Base-by-base conservation (phyloP, 768 basidiomycete species). In the Psilocybe subaeruginosa region DNA sequence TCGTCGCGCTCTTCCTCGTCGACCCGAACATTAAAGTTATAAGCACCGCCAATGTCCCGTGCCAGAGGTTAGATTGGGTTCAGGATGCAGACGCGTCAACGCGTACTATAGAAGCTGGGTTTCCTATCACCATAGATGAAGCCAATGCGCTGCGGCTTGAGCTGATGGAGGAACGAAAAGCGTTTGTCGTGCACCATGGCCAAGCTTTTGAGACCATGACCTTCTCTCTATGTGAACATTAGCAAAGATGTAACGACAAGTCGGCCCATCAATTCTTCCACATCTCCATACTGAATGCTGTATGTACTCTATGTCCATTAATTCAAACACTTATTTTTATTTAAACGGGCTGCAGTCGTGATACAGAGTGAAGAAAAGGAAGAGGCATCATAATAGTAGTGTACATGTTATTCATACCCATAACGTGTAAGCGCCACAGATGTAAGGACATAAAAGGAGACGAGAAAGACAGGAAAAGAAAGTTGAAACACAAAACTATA, bases 1-100 rank as follows among this genome's bases (percentile, higher is more conserved):
- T 82, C 45, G 64, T 82, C 8, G 76, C 76, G 3, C 72, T 82
- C 17, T 80, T 78, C 69, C 74, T 81, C 17, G 73, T 80, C 46
- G 77, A 80, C 57, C 76, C 74, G 2, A 67, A 72, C 30, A 59
- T 72, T 29, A 67, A 62, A 35, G 64, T 76, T 16, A 66, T 71
- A n/a, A 73, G 72, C 33, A 71, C 74, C 1, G 70, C 70, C 17
- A 62, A 73, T 53, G 70, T 76, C 7, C 73, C 73, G 0, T 71
- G 71, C 43, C 76, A 76, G 60, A 68, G 69, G 48, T 59, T 64
- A 45, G 70, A 76, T 14, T 76, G 75, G 74, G 3, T 33, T 52
- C 2, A 60, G 62, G 29, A 31, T 66, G 27, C 62, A 68, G 56
- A 62, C 14, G 56, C 64, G 19, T 57, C 66, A 19, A 47, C 61